Base-by-base conservation (phyloP, 2,329 filamentous ascomycete genomes). In the Trichophyton equinum region DNA sequence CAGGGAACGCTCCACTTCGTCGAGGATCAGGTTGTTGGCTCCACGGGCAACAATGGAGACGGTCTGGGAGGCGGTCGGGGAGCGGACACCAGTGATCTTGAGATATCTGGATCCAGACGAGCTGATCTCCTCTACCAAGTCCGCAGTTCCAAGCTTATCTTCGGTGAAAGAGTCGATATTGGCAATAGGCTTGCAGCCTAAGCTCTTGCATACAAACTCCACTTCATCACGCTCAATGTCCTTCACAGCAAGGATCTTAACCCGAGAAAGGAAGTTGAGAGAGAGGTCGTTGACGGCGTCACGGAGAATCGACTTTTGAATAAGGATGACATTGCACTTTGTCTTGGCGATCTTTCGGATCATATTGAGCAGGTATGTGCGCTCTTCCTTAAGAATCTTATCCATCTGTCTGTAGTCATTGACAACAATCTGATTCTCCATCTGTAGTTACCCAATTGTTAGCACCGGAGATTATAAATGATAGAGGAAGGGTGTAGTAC, bases 341-440 rank as follows among this genome's bases (percentile, higher is more conserved):
- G 94, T 91, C 82, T 97, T 99, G 80, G 97, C 96, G 77, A 99
- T 99, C 83, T 97, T 99, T 84, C 99, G 97, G 73, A 95, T 91
- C 85, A 99, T 89, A 81, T 97, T 97, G 62, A 99, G 83, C 65
- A 99, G 84, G 77, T 99, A 99, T 68, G 94, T 89, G 67, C 94
- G 89, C 80, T 99, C 94, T 78, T 99, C 94, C 79, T 99, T 99
- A 68, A 99, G 84, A 67, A 99, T 99, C 83, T 97, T 99, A 81
- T 99, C 94, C 94, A 99, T 99, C 75, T 99, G 94, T 72, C 94
- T 85, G 82, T 99, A 99, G 79, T 99, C 94, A 76, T 99, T 99
- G 71, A 99, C 94, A 36, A 95, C 87, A 66, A 99, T 97, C 72
- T 95, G 94, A 78, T 99, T 99, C 80, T 99, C 94, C 94, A 99